These are phyloP conservation scores for Epithele typhae DNA, from an alignment of 768 basidiomycete species.

Conservation along the genomic window DNA sequence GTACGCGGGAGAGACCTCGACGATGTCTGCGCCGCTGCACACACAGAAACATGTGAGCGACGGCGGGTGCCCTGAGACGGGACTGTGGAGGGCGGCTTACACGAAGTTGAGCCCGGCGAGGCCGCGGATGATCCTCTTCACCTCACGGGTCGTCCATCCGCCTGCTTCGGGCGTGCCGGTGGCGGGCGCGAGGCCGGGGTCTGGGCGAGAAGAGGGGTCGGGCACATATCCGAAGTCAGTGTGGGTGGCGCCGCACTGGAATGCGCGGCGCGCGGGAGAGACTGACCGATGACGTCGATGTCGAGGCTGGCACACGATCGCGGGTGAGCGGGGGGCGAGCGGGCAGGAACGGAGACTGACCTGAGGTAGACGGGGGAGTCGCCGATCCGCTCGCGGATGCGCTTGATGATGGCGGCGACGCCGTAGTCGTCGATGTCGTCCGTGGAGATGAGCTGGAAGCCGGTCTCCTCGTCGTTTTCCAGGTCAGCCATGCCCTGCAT, in stretches of 20 bases:
- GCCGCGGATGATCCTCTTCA: conserved; percentile 77
- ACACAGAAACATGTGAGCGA: too few relatives aligned
- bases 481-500: conserved; percentile 56
- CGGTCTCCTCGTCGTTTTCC: conserved; percentile 63
- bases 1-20: conserved; percentile 73
- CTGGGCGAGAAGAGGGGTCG: conserved; percentile 27
- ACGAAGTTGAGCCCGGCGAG: conserved; percentile 76
- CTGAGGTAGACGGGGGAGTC: conserved; percentile 72
- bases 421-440: conserved; percentile 85
- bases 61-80: too few relatives aligned
- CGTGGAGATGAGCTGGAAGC: conserved; percentile 74
- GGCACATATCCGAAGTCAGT: too few relatives aligned
- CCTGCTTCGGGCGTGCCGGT: conserved; percentile 85
- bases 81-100: conserved; percentile 36
- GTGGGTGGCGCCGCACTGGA: too few relatives aligned
- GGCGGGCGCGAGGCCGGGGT: conserved; percentile 76
- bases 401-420: conserved; percentile 59
- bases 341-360: conserved; percentile 17
- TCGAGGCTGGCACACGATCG: conserved; percentile 46
- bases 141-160: conserved; percentile 80
- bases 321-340: not conserved
- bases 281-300: conserved; percentile 74
- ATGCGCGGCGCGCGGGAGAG: too few relatives aligned
- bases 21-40: conserved; percentile 61
- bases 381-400: conserved; percentile 71